Conservation (phyloP, 805 yeast genomes). For the Lipomyces chichibuensis region DNA sequence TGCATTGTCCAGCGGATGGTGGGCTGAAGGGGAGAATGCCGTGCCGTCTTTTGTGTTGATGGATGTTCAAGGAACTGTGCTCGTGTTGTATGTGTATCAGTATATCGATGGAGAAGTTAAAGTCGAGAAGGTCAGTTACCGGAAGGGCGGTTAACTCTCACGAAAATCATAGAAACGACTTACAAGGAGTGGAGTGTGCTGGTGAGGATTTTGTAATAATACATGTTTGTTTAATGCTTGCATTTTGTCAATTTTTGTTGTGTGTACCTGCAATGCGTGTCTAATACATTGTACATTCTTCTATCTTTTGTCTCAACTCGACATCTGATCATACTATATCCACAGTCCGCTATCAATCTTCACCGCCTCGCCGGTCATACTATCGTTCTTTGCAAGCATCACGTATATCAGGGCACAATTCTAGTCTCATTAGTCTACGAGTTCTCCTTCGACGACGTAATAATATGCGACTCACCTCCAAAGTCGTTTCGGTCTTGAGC, state of each 20-base stretch:
- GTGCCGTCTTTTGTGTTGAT: slow-evolving; percentile 86
- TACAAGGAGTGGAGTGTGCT: background rate
- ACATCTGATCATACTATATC: background rate
- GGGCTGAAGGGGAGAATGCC: slow-evolving; percentile 55
- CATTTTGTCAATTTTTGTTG: background rate
- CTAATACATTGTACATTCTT: background rate
- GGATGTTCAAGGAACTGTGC: slow-evolving; percentile 77
- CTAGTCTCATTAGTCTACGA: slow-evolving; percentile 16
- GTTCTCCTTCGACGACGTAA: background rate
- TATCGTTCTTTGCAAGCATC: slow-evolving; percentile 38
- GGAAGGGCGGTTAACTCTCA: slow-evolving; percentile 48
- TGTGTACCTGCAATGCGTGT: background rate
- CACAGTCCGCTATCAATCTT: slow-evolving; percentile 50
- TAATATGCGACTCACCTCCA: slow-evolving; percentile 15
- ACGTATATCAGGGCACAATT: slow-evolving; percentile 40
- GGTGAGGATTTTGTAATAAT: background rate
- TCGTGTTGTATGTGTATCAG: slow-evolving; percentile 85
- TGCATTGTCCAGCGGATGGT: slow-evolving; percentile 71
- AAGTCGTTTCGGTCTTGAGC: slow-evolving; percentile 16
- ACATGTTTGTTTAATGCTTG: background rate
- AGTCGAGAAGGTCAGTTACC: slow-evolving; percentile 81
- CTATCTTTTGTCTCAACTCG: background rate
- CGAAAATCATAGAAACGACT: background rate
- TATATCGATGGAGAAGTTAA: slow-evolving; percentile 78
- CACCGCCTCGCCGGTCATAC: slow-evolving; percentile 39